Evolutionary conservation across 345 rosid species (phyloP), one percentile per base, ranked within the genome.

Genomic region (Populus tremula): DNA sequence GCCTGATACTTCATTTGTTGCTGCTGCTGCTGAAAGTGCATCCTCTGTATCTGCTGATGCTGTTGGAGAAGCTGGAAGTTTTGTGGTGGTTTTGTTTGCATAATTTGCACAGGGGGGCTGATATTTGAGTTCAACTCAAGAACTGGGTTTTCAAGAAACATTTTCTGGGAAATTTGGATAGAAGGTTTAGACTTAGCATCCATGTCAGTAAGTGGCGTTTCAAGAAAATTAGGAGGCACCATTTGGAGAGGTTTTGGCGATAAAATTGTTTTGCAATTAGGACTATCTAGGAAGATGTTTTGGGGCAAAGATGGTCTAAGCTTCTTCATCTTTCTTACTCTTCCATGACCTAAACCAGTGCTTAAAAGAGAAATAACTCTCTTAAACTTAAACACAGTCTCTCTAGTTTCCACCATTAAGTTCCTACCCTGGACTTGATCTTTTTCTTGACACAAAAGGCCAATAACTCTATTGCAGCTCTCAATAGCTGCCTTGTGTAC

Each of bases 201-300:
- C 54, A 82, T 38, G n/a, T 84, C 87, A 70, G 33, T 5, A 65
- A 39, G 25, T 25, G 76, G 78, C 76, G 62, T 72, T 54, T 83
- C 82, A 67, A 77, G 53, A 67, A 71, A 75, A 70, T 68, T 70
- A 71, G 88, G 79, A 36, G 89, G 90, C 83, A 87, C 78, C 47
- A 86, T 81, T 65, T 86, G 91, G 77, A 90, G 93, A 12, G 93
- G 93, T 81, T 89, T 86, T 33, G 93, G 93, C 29, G 92, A 87
- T 62, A 89, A 82, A 77, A 89, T 71, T 75, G 89, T 78, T 75
- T 54, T 71, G 66, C 82, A 84, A 70, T 79, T 63, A 62, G 89
- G 87, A 45, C 89, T 87, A 66, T 92, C 94, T 18, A 90, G 82
- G 85, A 90, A 89, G 75, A 90, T 78, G 25, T 74, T 85, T 56